Percentiles rank a stretch among this genome's conserved stretches.
Evolutionary conservation across 306 rosid genomes (phyloP).

Genomic region (Quercus engelmannii): DNA sequence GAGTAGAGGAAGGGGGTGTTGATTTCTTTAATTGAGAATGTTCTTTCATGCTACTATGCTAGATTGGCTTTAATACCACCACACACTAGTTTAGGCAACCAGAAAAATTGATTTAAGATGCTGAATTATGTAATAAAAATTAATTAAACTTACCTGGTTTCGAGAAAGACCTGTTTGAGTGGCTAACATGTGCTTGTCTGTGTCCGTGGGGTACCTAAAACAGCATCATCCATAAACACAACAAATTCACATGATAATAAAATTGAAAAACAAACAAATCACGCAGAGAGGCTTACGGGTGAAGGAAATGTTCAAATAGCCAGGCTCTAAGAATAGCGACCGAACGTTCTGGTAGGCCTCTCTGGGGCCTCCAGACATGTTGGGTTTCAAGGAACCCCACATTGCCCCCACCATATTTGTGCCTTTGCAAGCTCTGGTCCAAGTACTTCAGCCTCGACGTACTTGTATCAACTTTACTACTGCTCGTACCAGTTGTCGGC

Average conservation of each 20-base stretch:
- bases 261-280: neutral
- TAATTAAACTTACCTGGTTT: conserved; percentile 72
- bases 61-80: too few species aligned
- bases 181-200: conserved; percentile 95
- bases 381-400: conserved; percentile 53
- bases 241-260: neutral
- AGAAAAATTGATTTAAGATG: neutral
- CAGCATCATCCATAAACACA: conserved; percentile 15
- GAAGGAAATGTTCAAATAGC: conserved; percentile 98
- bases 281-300: conserved; percentile 61
- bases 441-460: conserved; percentile 35
- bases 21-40: too few species aligned
- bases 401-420: conserved; percentile 36
- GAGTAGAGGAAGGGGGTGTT: too few species aligned
- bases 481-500: conserved; percentile 27
- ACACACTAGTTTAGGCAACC: too few species aligned
- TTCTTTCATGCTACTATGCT: too few species aligned
- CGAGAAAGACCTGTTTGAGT: conserved; percentile 92
- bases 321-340: conserved; percentile 89
- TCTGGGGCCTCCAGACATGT: conserved; percentile 82
- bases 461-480: conserved; percentile 31
- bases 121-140: conserved; percentile 11
- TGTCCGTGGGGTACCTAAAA: conserved; percentile 93
- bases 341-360: conserved; percentile 89
- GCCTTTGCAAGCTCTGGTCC: conserved; percentile 61